Percentiles rank a stretch among this genome's conserved stretches.
Evolutionary conservation across 257 asterid genomes (phyloP).

Genomic region (Nicotiana noctiflora): DNA sequence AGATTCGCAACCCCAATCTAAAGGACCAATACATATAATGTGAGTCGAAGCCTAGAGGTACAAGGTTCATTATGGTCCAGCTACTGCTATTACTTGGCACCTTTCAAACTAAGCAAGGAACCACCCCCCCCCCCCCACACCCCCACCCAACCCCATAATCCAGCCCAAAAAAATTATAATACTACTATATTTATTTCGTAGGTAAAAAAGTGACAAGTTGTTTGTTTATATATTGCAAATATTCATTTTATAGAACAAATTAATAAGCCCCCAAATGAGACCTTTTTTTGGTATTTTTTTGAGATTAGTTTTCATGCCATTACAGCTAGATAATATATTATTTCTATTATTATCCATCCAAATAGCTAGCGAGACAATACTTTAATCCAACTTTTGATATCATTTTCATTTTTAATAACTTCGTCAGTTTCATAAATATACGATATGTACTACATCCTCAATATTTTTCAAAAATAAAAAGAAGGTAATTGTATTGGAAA

Average conservation of each 20-base stretch:
- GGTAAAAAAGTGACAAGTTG: not conserved
- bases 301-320: not conserved
- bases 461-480: not conserved
- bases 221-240: not conserved
- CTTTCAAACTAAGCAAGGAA: not conserved
- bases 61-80: conserved; percentile 4
- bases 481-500: too few species aligned
- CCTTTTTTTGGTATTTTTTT: not conserved
- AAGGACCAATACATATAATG: not conserved
- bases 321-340: not conserved
- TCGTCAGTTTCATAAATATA: not conserved
- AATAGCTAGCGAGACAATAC: not conserved
- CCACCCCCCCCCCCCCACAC: not conserved
- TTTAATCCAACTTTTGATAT: not conserved
- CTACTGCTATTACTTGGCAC: not conserved
- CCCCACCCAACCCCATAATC: not conserved
- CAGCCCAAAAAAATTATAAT: not conserved
- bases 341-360: not conserved
- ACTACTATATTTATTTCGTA: not conserved
- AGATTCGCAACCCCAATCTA: not conserved
- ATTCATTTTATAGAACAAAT: not conserved
- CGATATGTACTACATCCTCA: not conserved
- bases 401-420: not conserved
- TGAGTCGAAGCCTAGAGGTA: not conserved
- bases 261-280: not conserved